Evolutionary conservation across 306 rosid genomes (phyloP), one percentile per base, ranked within the genome.

Genomic region (Trifolium pratense): DNA sequence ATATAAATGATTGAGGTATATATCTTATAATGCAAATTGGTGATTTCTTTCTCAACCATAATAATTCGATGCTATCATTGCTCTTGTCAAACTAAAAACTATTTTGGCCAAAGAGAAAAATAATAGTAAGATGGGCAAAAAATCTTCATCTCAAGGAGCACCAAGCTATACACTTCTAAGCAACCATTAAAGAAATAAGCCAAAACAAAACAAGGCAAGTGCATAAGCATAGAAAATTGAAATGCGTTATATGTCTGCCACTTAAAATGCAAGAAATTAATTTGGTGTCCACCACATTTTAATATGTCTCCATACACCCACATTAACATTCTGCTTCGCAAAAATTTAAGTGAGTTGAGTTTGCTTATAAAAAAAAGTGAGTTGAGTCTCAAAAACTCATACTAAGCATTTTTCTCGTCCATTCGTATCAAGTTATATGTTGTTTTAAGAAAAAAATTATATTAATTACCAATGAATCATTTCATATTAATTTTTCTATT

Each of bases 241-340:
- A 79, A 81, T 84, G 86, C 81, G 60, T 62, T 61, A 53, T 61
- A 53, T 91, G 92, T 87, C 92, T 87, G 92, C 94, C 94, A 86
- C 82, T 84, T 17, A 49, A 56, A 72, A 32, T 78, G 70, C 87
- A 80, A 80, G 69, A 66, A 75, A 39, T 56, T 59, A 59, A 29
- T n/a, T 70, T 68, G 32, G 36, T 83, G 87, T 69, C 86, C 79
- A 68, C 89, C 89, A 85, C 77, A 77, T 68, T 77, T 57, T 34
- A 37, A 71, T 69, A 73, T 78, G 68, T 68, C 34, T 29, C 69
- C 62, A 21, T 68, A 68, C 62, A n/a, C 87, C 88, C 87, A 88
- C 92, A 80, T 75, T 70, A 79, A 75, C 87, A 73, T 71, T 78
- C 0, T 8, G 14, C 12, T 52, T 53, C 26, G 2, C 13, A 18